Evolutionary conservation across 2,329 filamentous ascomycete genomes (phyloP).

Genomic region (Pseudocercospora eumusae): DNA sequence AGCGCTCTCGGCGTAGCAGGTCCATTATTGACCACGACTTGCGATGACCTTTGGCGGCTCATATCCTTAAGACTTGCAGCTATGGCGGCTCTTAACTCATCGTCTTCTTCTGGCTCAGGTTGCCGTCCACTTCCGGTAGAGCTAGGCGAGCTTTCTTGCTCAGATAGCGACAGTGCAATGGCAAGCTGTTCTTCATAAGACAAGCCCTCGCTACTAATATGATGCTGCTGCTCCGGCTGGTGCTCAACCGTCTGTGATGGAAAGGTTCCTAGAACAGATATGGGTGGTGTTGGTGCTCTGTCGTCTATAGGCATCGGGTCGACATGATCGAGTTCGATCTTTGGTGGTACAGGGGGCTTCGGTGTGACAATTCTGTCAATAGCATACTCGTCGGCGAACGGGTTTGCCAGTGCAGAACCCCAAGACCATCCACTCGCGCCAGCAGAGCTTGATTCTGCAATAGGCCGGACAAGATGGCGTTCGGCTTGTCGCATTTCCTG

Average conservation of each 20-base stretch:
- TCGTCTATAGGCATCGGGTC: constrained; percentile 24
- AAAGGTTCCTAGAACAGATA: constrained; percentile 29
- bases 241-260: constrained; percentile 12
- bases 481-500: constrained; percentile 34
- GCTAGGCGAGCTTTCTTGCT: constrained; percentile 36
- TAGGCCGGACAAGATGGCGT: constrained; percentile 28
- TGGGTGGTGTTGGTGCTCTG: constrained; percentile 26
- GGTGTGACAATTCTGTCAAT: constrained; percentile 44
- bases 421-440: constrained; percentile 42
- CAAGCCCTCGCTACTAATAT: constrained; percentile 29
- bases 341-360: constrained; percentile 50
- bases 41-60: constrained; percentile 33
- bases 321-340: constrained; percentile 42
- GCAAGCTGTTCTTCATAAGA: constrained; percentile 43
- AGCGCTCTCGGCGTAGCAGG: constrained; percentile 22
- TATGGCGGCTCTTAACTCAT: constrained; percentile 39
- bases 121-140: constrained; percentile 28
- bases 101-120: constrained; percentile 31
- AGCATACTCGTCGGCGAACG: constrained; percentile 49
- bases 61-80: constrained; percentile 39
- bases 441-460: constrained; percentile 28
- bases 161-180: constrained; percentile 41
- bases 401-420: constrained; percentile 47
- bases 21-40: constrained; percentile 22
- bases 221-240: constrained; percentile 19